Base-by-base conservation (phyloP, 139 green algal genomes). In the Tetraselmis chui region DNA sequence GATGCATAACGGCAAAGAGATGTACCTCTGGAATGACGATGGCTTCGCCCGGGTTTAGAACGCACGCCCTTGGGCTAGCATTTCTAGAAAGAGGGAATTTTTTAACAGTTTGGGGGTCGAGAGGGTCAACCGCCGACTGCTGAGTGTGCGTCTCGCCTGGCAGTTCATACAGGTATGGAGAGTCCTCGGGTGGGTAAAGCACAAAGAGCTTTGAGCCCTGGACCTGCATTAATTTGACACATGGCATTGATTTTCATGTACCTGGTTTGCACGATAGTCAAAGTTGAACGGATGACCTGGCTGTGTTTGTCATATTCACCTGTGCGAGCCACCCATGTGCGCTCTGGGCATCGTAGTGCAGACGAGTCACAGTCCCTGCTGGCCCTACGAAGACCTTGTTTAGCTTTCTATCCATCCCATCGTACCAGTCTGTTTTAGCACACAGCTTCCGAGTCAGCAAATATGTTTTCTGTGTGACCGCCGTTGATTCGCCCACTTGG, bases 241-340 rank as follows among this genome's bases (percentile, higher is more conserved):
- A 67, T 67, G 45, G 11, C 5, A 18, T 67, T 25, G 45, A 67
- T 67, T 5, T n/a, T n/a, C n/a, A n/a, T n/a, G n/a, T n/a, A n/a
- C n/a, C n/a, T n/a, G n/a, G n/a, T n/a, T n/a, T n/a, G n/a, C n/a
- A n/a, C n/a, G n/a, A n/a, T n/a, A n/a, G n/a, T n/a, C 45, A 67
- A 67, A 18, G 45, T 5, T 5, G 11, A 18, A 67, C 18, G 45
- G 11, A 67, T 25, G 45, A 67, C 5, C 5, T 25, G 45, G 45
- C 18, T 67, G 5, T 67, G 45, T 67, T 18, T 5, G 11, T 18
- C 5, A 18, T 67, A 67, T 11, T 67, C n/a, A 86, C 59, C 76
- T 87, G 84, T 45, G 81, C 82, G 32, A 87, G 74, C 84, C 84
- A 87, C 27, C 84, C 84, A 32, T 87, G 84, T 2, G 84, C 84